Percentiles rank a stretch among this genome's conserved stretches.
Conservation (phyloP, 2,329 filamentous ascomycete genomes). For the Sclerotinia sclerotiorum region DNA sequence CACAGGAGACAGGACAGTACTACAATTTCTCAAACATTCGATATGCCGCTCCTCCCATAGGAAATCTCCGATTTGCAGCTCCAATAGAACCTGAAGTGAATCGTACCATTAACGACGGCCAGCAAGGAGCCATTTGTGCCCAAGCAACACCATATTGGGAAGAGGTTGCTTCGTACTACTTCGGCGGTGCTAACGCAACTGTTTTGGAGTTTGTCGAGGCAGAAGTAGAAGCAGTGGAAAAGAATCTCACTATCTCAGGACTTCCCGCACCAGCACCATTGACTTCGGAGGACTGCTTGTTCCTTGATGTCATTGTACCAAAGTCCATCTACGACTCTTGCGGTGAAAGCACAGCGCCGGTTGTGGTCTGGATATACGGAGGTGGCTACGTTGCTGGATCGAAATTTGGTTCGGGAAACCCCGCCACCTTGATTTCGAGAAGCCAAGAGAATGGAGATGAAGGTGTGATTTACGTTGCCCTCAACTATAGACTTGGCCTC, state of each 20-base stretch:
- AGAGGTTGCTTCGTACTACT: constrained; percentile 3
- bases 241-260: constrained; percentile 19
- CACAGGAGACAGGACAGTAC: constrained; percentile 38
- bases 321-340: constrained; percentile 40
- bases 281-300: constrained; percentile 48
- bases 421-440: constrained; percentile 44
- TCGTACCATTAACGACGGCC: constrained; percentile 38
- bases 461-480: constrained; percentile 41
- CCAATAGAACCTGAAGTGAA: constrained; percentile 41
- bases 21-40: constrained; percentile 48
- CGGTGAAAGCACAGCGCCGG: constrained; percentile 20
- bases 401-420: constrained; percentile 44
- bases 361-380: constrained; percentile 37
- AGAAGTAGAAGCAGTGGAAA: constrained; percentile 9
- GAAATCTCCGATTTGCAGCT: constrained; percentile 47
- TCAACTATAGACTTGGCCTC: constrained; percentile 41
- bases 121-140: constrained; percentile 29
- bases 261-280: constrained; percentile 11
- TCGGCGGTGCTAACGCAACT: constrained; percentile 14
- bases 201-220: constrained; percentile 12
- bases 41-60: constrained; percentile 47
- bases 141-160: constrained; percentile 30
- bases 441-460: constrained; percentile 37
- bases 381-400: constrained; percentile 47
- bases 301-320: constrained; percentile 50